These are phyloP conservation scores for Tuber aestivum DNA, from an alignment of 495 filamentous ascomycete genomes.

Conservation along the genomic window DNA sequence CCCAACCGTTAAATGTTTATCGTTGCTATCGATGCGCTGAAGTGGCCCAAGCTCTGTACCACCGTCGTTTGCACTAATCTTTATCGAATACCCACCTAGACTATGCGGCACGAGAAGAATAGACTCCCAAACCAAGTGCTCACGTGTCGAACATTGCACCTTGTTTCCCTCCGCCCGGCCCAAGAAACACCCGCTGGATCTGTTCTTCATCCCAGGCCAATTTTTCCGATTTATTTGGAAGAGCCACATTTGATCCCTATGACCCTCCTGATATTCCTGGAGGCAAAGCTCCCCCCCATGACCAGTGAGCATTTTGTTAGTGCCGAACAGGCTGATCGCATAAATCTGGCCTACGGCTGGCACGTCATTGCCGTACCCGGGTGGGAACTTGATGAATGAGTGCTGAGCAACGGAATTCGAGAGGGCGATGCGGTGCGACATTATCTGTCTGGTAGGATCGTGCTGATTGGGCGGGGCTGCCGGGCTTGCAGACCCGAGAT, in stretches of 20 bases:
- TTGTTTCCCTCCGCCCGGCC: neutral
- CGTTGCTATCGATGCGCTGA: no score
- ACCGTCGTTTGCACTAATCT: no score
- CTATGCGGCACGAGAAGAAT: no score
- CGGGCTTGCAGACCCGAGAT: no score
- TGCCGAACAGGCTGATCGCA: neutral
- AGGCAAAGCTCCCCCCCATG: neutral
- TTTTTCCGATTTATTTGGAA: neutral
- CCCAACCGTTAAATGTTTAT: no score
- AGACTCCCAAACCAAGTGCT: neutral
- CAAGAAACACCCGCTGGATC: neutral
- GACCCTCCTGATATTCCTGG: neutral
- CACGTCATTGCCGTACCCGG: neutral
- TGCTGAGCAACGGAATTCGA: no score
- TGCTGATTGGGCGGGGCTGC: no score
- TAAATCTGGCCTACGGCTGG: neutral
- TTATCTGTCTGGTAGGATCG: no score
- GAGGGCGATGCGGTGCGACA: no score
- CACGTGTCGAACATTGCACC: neutral
- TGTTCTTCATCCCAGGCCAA: neutral
- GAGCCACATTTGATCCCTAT: neutral
- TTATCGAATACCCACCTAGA: no score
- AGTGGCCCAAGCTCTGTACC: no score
- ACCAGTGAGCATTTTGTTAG: neutral
- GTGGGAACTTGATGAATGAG: neutral